Conservation (phyloP, 2,329 filamentous ascomycete species). For the Penicillium verrucosum region DNA sequence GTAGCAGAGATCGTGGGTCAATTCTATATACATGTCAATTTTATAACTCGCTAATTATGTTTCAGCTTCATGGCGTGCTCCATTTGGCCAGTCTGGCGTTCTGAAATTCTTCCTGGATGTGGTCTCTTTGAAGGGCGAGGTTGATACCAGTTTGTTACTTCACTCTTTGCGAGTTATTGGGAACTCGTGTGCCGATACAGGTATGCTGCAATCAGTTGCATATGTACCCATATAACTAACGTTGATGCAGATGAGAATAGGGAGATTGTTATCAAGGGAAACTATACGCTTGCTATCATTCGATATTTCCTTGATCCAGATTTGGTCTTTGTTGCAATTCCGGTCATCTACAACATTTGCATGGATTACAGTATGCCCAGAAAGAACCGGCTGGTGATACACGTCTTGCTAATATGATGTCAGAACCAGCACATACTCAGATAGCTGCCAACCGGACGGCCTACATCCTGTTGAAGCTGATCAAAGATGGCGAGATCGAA, state of each 20-base stretch:
- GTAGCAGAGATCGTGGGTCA: constrained; percentile 43
- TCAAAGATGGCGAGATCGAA: constrained; percentile 32
- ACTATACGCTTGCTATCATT: constrained; percentile 41
- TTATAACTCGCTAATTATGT: constrained; percentile 8
- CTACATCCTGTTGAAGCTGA: constrained; percentile 38
- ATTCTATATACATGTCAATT: background rate
- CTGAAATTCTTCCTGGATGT: constrained; percentile 43
- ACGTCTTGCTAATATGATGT: constrained; percentile 17
- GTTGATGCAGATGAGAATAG: constrained; percentile 41
- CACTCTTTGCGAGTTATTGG: constrained; percentile 44
- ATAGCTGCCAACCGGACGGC: constrained; percentile 36
- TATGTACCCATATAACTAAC: constrained; percentile 10
- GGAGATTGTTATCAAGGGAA: constrained; percentile 37
- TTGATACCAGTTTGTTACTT: constrained; percentile 33
- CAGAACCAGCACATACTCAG: constrained; percentile 41
- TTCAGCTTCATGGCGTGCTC: constrained; percentile 39
- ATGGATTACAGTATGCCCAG: constrained; percentile 41
- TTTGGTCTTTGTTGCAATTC: constrained; percentile 40
- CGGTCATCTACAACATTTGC: constrained; percentile 47
- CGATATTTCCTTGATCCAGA: constrained; percentile 33
- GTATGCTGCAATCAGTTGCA: constrained; percentile 21
- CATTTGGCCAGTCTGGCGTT: constrained; percentile 41
- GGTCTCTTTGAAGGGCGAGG: constrained; percentile 30
- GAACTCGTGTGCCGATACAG: constrained; percentile 47
- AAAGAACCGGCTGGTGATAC: background rate